Evolutionary conservation across 2,329 filamentous ascomycete species (phyloP).

Genomic region (Kalmusia sp.): DNA sequence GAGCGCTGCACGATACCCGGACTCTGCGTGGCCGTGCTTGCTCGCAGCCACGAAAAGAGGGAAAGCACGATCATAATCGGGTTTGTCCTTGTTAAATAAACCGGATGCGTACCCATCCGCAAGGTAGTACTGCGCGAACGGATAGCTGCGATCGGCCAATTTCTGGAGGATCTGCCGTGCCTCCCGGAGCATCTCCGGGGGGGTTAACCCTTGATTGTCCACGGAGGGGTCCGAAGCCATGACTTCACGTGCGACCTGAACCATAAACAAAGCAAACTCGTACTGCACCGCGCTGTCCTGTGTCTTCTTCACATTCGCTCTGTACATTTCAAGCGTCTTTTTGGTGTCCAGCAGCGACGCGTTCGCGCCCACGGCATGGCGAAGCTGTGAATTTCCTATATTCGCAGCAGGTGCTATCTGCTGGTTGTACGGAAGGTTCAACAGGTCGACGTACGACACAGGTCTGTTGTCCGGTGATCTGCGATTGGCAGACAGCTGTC

Average conservation of each 20-base stretch:
- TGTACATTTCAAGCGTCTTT: constrained; percentile 97
- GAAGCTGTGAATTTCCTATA: constrained; percentile 82
- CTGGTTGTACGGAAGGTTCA: constrained; percentile 78
- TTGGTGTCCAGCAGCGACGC: constrained; percentile 89
- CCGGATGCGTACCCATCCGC: constrained; percentile 94
- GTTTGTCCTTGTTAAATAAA: constrained; percentile 91
- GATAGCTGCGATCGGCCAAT: constrained; percentile 85
- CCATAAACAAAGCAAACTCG: constrained; percentile 93
- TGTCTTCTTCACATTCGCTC: constrained; percentile 96
- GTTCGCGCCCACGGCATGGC: constrained; percentile 82
- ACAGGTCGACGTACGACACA: constrained; percentile 66
- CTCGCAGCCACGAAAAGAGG: constrained; percentile 90
- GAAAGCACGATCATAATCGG: constrained; percentile 90
- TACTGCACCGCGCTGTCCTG: constrained; percentile 90
- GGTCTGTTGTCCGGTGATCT: constrained; percentile 66
- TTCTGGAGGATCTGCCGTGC: constrained; percentile 88
- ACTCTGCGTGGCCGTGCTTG: constrained; percentile 97
- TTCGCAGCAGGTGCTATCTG: constrained; percentile 69
- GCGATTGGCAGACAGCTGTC: constrained; percentile 59
- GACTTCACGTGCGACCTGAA: constrained; percentile 84
- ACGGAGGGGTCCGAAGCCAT: constrained; percentile 34
- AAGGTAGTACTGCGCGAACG: constrained; percentile 97
- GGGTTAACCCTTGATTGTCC: constrained; percentile 54
- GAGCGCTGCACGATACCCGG: constrained; percentile 88
- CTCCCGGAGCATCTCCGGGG: constrained; percentile 77